Evolutionary conservation across 108 stramenopile species (phyloP).

Genomic region (Seminavis robusta): DNA sequence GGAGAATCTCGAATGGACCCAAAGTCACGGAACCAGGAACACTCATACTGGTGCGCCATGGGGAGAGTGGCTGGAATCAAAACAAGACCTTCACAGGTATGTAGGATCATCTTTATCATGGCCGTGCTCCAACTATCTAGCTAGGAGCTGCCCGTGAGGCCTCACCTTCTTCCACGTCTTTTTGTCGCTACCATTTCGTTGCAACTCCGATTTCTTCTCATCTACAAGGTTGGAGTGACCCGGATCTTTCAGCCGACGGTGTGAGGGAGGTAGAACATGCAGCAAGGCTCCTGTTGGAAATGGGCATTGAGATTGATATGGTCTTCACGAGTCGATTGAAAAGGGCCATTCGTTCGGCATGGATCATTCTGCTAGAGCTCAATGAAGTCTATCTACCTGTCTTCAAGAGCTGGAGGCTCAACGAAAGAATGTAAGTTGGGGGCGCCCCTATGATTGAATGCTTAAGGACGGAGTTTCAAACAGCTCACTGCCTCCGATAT

Average conservation of each 20-base stretch:
- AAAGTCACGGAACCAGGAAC: slow-evolving; percentile 63
- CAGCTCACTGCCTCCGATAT: too few relatives aligned
- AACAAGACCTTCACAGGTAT: slow-evolving; percentile 86
- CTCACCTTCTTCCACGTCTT: too few relatives aligned
- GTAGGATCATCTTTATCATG: slow-evolving; percentile 55
- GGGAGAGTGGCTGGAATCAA: slow-evolving; percentile 68
- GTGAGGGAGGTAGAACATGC: slow-evolving; percentile 58
- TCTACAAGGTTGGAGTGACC: slow-evolving; percentile 42
- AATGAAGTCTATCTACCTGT: slow-evolving; percentile 90
- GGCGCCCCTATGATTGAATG: too few relatives aligned
- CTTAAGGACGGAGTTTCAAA: too few relatives aligned
- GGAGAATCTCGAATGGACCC: slow-evolving; percentile 1
- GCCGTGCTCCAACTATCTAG: too few relatives aligned
- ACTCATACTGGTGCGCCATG: slow-evolving; percentile 82
- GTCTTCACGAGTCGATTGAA: slow-evolving; percentile 87
- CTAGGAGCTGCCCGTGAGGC: background rate
- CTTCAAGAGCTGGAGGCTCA: slow-evolving; percentile 90
- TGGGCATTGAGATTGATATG: slow-evolving; percentile 88
- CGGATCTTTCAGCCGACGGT: slow-evolving; percentile 69
- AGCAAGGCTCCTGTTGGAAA: slow-evolving; percentile 67
- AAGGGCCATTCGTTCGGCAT: slow-evolving; percentile 86
- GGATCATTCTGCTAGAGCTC: slow-evolving; percentile 86
- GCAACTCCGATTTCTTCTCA: background rate
- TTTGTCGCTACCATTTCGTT: too few relatives aligned
- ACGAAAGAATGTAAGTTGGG: slow-evolving; percentile 60